phyloP scores from a whole-genome alignment of 2,329 filamentous ascomycete genomes.

The Myriosclerotinia scirpicola region DNA sequence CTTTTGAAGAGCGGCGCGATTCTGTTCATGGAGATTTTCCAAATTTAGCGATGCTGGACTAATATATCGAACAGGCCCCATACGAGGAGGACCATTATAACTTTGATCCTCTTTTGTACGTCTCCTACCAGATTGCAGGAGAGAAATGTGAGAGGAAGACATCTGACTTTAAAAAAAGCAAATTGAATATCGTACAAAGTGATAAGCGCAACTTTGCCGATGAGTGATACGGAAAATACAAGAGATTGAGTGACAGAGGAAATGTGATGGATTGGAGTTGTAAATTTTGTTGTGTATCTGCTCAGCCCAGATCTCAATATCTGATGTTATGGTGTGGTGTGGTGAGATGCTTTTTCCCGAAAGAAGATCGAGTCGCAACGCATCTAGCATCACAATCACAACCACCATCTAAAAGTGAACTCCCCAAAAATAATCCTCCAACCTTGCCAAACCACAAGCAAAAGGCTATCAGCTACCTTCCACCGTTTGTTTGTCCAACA shows the following conservation, averaged over 20 bases:
- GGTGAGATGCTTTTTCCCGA: conserved; percentile 6
- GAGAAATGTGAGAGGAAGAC: conserved; percentile 18
- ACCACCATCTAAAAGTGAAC: background rate
- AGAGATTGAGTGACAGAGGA: background rate
- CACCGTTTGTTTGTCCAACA: conserved; percentile 17
- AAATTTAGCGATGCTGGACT: conserved; percentile 64
- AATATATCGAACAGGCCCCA: conserved; percentile 44
- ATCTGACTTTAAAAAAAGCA: conserved; percentile 21
- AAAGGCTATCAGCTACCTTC: background rate
- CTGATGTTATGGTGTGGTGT: background rate
- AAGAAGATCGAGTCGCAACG: background rate
- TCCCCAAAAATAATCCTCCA: background rate
- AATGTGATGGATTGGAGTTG: background rate
- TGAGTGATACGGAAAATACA: background rate
- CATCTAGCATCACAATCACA: background rate
- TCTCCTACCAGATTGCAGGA: conserved; percentile 38
- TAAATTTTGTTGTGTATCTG: background rate
- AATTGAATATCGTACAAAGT: conserved; percentile 15
- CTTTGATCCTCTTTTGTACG: conserved; percentile 35
- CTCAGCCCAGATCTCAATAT: background rate
- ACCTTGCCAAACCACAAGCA: background rate
- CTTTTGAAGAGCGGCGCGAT: conserved; percentile 51
- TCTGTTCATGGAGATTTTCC: conserved; percentile 62
- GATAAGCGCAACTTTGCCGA: conserved; percentile 33
- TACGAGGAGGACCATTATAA: conserved; percentile 40